Evolutionary conservation across 2,329 filamentous ascomycete genomes (phyloP), one percentile per base, ranked within the genome.

Genomic region (Allantophomopsis cytisporea): DNA sequence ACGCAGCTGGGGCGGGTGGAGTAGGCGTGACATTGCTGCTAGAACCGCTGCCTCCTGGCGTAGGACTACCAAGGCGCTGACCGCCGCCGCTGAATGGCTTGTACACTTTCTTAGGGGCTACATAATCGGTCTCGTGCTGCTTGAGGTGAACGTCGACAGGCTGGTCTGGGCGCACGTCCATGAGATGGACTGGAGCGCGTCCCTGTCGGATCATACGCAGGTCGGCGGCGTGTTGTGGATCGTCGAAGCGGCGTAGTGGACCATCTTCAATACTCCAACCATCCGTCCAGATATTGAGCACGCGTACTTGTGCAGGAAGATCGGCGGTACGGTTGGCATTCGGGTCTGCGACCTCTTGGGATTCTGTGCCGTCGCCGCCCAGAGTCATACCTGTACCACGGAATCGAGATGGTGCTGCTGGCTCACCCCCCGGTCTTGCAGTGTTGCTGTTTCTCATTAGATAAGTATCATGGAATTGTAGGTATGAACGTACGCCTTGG

Each of bases 231-330:
- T 89, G 87, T 21, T 69, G 70, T 0, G 83, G 83, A 56, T 91
- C 83, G 51, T 88, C 81, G 53, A 84, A 89, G 41, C 83, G 76
- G 55, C 73, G 78, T 31, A 91, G 72, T 36, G 78, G 73, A 20
- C 85, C 85, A 51, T 91, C 83, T 43, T 88, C 84, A 44, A 93
- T 77, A 47, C 83, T 89, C 62, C 91, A 89, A 12, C 85, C 85
- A 54, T 93, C 80, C 33, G 72, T 70, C 85, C 85, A 93, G 35
- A 91, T 69, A 52, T 89, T 84, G 39, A 93, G 67, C 10, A 76
- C 71, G 38, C 83, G 77, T 38, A 76, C 74, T 44, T 82, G 75
- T 56, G 59, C 39, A 50, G 53, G 36, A 52, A 51, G 42, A 47
- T 38, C 28, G 14, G n/a, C 14, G 6, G n/a, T 17, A 14, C 31